Base-by-base conservation (phyloP, 768 basidiomycete species). In the Podaxis pistillaris region DNA sequence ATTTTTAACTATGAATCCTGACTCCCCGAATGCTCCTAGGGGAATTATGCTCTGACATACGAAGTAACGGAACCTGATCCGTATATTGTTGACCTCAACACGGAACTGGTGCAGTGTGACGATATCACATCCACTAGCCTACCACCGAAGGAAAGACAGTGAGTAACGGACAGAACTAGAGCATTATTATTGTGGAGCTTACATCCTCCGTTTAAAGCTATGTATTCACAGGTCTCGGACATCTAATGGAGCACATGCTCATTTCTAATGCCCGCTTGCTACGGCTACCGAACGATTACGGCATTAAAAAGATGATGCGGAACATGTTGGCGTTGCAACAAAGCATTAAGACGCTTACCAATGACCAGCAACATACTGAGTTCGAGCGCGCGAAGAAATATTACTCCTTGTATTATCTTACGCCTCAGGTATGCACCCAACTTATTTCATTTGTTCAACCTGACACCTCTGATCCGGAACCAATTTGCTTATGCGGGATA, bases 301-400 rank as follows among this genome's bases (percentile, higher is more conserved):
- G 96, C 1, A 84, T 96, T 66, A 84, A 87, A 70, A 97, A 96
- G 76, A 90, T 98, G 66, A 75, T 86, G 70, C 86, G 94, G 30
- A 96, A 96, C 73, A 90, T 96, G 53, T 81, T 94, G 37, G 92
- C 96, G 19, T 81, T 98, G 40, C 95, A 96, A 69, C 96, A 98
- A 72, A 88, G 91, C 68, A 83, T 96, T 69, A 92, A 91, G 71
- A 88, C 89, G 7, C 83, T 94, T 56, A 83, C 83, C 4, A 81
- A 84, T 56, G 85, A 86, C 54, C 76, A 77, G 41, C 78, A 81
- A 62, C 82, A 84, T 61, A 83, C 86, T 6, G 87, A 90, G 63
- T 90, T 98, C 63, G 85, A 89, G 58, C 83, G 86, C 19, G 90
- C 88, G 4, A 88, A 91, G 70, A 78, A 78, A 47, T 98, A 93